A percentile compares a stretch with the other conserved stretches of the same genome.
Conservation (phyloP, 1,284 basidiomycete species). For the Fomes fomentarius region DNA sequence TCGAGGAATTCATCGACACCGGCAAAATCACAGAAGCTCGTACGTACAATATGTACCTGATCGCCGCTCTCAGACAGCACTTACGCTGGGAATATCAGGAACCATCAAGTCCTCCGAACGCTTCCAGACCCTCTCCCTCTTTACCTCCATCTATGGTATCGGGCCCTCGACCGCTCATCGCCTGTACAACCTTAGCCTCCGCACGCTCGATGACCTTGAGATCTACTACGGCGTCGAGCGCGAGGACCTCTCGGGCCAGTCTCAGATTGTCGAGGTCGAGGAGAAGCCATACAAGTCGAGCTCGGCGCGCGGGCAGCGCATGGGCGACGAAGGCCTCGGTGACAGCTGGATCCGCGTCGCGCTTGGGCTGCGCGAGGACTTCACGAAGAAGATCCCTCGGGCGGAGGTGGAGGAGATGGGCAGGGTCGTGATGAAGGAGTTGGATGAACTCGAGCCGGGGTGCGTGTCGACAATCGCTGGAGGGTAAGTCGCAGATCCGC, state of each 20-base stretch:
- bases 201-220: constrained; percentile 64
- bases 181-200: constrained; percentile 62
- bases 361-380: constrained; percentile 53
- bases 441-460: constrained; percentile 58
- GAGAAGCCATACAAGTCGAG: constrained; percentile 19
- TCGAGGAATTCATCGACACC: constrained; percentile 60
- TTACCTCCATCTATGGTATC: constrained; percentile 73
- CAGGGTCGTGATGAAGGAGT: constrained; percentile 55
- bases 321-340: constrained; percentile 25
- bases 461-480: constrained; percentile 71
- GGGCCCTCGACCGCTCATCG: constrained; percentile 67
- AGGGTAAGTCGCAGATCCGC: constrained; percentile 61
- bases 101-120: constrained; percentile 49
- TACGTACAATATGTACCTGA: constrained; percentile 37
- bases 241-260: constrained; percentile 18
- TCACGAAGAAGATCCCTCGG: constrained; percentile 59
- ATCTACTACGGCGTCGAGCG: constrained; percentile 60
- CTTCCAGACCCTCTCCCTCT: constrained; percentile 57
- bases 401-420: constrained; percentile 72
- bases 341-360: constrained; percentile 51
- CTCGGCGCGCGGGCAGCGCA: constrained; percentile 6
- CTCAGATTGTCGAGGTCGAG: constrained; percentile 27
- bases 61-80: no score
- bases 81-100: constrained; percentile 43
- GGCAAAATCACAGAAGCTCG: constrained; percentile 64